Evolutionary conservation across 176 grass and related monocot genomes (phyloP), one percentile per base, ranked within the genome.

Genomic region (Carex cristatella): DNA sequence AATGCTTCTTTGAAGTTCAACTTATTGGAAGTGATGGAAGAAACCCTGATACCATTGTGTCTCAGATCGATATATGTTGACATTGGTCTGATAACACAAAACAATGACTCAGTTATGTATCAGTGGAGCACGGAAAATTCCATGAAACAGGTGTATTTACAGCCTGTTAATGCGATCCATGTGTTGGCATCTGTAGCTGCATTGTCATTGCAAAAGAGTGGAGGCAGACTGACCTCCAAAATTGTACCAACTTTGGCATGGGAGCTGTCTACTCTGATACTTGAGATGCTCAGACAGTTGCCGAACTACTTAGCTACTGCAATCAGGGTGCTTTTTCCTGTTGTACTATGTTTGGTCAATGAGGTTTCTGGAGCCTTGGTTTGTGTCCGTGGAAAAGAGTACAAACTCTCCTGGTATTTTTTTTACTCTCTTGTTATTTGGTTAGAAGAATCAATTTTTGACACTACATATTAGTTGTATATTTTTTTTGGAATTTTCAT

Each of bases 181-280:
- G 49, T 94, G 61, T 69, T 97, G 53, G 87, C 81, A 30, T 89
- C 81, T 13, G 79, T 97, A 87, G 64, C 89, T 31, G 77, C 35
- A 31, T 79, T 60, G 33, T 67, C 69, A 61, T 81, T 93, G 82
- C 59, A 81, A 84, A 91, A 82, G 57, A 85, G 77, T 79, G 87
- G 79, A 62, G 65, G 72, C 23, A 44, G 81, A 62, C 35, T 35
- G 59, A 68, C 66, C 33, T 57, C 62, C 56, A 87, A 63, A 33
- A 46, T 94, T 62, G 73, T 91, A 28, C 84, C 91, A 28, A 93
- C 88, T 82, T 81, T 97, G 86, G 88, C 91, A 11, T 93, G 91
- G 92, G 92, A 94, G 69, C 37, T 97, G 73, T 91, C 92, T 38
- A 90, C 66, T 40, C 54, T 94, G 79, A 82, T 86, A 64, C 89